Evolutionary conservation across 768 basidiomycete genomes (phyloP), one percentile per base, ranked within the genome.

Genomic region (Paxillus ammoniavirescens): DNA sequence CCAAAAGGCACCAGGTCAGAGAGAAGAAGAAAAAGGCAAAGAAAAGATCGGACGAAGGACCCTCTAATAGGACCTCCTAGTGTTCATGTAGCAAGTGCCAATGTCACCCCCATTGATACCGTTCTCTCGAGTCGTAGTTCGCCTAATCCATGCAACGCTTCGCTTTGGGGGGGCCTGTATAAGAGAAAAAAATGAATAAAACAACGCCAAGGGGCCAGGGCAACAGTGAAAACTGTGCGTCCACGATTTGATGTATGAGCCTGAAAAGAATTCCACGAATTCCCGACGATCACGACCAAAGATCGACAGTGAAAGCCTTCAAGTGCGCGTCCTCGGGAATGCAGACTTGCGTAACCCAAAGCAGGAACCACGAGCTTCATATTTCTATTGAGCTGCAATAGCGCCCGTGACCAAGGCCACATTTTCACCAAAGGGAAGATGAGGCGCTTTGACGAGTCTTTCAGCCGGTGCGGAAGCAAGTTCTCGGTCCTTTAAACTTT

Each of bases 391-490:
- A 21, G 67, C 67, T 8, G 47, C 65, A 21, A 70, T 61, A 9
- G 73, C 77, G 47, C 74, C 73, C 49, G 83, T 74, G 46, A 78
- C 74, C 54, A 86, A 74, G 41, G 79, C 73, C 44, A 81, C 75
- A 60, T 79, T 84, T 66, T 89, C 86, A 57, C 77, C 78, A 58
- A 83, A 81, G 15, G 84, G 76, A 50, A 84, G 65, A 65, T 83
- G 82, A 56, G 85, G 79, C 37, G 82, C 72, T 67, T 82, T 85
- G 71, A 83, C 70, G 53, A 77, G 75, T 41, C 55, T 64, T 40
- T 72, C 55, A n/a, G 67, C 66, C 43, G 82, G 77, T 61, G 78
- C 77, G 44, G 66, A 36, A 17, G 71, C 53, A 45, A 69, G 57
- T 53, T 74, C 79, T 55, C 74, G 63, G 38, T 72, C 68, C 56